phyloP scores from a whole-genome alignment of 2,329 filamentous ascomycete species.

The Rutstroemia sydowiana region DNA sequence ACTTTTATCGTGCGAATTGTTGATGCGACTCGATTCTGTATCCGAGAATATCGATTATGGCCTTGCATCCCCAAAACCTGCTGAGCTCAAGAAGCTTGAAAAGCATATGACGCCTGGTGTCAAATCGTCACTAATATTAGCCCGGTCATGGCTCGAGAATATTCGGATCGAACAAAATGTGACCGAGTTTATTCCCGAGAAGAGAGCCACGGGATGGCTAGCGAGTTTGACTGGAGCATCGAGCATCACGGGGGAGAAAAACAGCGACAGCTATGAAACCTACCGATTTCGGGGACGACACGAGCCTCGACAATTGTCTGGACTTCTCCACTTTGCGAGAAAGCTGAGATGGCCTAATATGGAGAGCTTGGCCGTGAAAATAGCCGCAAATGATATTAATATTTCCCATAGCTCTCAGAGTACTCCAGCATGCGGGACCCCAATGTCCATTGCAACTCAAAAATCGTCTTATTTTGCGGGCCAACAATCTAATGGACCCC shows the following conservation, averaged over 20 bases:
- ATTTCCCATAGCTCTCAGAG: constrained; percentile 22
- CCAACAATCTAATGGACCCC: constrained; percentile 9
- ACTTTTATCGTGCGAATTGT: constrained; percentile 56
- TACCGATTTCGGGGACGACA: constrained; percentile 36
- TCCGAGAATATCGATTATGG: constrained; percentile 53
- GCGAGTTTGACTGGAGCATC: constrained; percentile 46
- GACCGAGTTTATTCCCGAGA: constrained; percentile 16
- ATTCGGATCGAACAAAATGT: constrained; percentile 48
- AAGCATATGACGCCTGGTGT: constrained; percentile 54
- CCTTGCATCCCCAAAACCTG: constrained; percentile 43
- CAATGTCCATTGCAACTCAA: constrained; percentile 26
- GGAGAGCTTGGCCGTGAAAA: constrained; percentile 32
- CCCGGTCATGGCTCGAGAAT: constrained; percentile 61
- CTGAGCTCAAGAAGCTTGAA: constrained; percentile 54
- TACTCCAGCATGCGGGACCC: constrained; percentile 23
- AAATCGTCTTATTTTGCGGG: constrained; percentile 28
- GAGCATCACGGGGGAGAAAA: constrained; percentile 29
- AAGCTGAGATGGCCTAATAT: constrained; percentile 57
- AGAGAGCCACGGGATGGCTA: constrained; percentile 42
- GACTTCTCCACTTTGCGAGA: constrained; percentile 56
- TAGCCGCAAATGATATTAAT: constrained; percentile 27
- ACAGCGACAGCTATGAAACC: constrained; percentile 35
- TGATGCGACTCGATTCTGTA: constrained; percentile 56
- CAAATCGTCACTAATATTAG: constrained; percentile 59
- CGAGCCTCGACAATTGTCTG: constrained; percentile 51